phyloP scores from a whole-genome alignment of 2,329 filamentous ascomycete genomes.

The Colletotrichum orchidophilum region DNA sequence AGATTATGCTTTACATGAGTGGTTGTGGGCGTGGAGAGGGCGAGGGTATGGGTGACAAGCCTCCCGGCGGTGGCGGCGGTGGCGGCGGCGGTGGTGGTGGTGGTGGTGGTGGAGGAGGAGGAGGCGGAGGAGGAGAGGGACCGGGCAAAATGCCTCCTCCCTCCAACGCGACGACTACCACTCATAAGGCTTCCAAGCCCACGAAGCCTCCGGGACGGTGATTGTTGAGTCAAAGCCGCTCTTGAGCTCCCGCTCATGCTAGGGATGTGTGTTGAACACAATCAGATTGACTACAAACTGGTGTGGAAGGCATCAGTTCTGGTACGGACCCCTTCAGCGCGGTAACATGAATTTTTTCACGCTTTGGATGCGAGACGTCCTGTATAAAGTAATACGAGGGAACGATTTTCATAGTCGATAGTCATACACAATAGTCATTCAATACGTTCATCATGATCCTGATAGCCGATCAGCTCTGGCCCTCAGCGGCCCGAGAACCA shows the following conservation, averaged over 20 bases:
- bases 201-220: background rate
- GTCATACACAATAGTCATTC: background rate
- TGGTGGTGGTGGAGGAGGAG: background rate
- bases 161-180: background rate
- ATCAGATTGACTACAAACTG: background rate
- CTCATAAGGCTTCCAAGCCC: background rate
- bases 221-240: background rate
- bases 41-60: background rate
- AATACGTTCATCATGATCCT: background rate
- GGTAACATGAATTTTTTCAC: background rate
- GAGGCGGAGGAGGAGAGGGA: too few species aligned
- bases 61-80: background rate
- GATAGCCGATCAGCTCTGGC: background rate
- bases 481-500: background rate
- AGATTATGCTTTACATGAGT: conserved; percentile 51
- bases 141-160: background rate
- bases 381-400: background rate
- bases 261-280: background rate
- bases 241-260: background rate
- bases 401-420: background rate
- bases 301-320: background rate
- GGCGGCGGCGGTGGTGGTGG: background rate
- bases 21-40: background rate
- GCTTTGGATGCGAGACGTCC: background rate
- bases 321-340: background rate